A percentile compares a stretch with the other conserved stretches of the same genome.
Conservation (phyloP, 306 rosid species). For the Prunus mume region DNA sequence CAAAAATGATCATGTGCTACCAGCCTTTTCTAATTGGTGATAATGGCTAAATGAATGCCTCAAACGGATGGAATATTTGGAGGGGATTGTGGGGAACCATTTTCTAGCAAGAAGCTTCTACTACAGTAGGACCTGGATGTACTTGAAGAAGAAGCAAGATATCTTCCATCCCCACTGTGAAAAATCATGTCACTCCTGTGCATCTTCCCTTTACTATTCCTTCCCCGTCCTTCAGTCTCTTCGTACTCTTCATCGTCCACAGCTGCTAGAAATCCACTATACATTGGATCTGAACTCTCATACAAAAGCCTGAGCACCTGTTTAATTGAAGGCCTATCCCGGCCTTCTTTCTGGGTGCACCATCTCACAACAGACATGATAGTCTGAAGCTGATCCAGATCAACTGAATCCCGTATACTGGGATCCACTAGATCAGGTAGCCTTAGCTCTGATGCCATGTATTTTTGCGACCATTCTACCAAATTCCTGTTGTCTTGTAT, state of each 20-base stretch:
- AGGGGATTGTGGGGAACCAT: conserved; percentile 81
- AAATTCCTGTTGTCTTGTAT: conserved; percentile 75
- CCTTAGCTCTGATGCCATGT: conserved; percentile 56
- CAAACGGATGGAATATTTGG: conserved; percentile 52
- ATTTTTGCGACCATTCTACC: conserved; percentile 85
- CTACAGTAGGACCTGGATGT: conserved; percentile 95
- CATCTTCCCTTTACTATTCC: conserved; percentile 69
- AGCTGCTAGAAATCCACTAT: conserved; percentile 61
- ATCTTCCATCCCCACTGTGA: conserved; percentile 83
- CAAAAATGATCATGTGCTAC: not conserved
- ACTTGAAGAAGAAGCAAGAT: conserved; percentile 94
- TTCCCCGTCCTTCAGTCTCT: conserved; percentile 55
- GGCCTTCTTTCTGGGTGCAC: conserved; percentile 94
- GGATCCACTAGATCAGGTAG: conserved; percentile 77
- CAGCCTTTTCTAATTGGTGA: not conserved
- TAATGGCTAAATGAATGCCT: conserved; percentile 5
- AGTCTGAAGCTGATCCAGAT: conserved; percentile 81
- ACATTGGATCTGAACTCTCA: conserved; percentile 89
- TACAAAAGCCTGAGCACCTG: conserved; percentile 90
- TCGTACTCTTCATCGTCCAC: conserved; percentile 60
- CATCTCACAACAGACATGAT: conserved; percentile 68
- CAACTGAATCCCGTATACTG: conserved; percentile 57
- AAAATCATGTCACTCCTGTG: conserved; percentile 50
- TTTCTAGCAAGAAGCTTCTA: conserved; percentile 89
- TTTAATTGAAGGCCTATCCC: conserved; percentile 80